Evolutionary conservation across 139 green algal species (phyloP), one percentile per base, ranked within the genome.

Genomic region (Auxenochlorella pyrenoidosa): DNA sequence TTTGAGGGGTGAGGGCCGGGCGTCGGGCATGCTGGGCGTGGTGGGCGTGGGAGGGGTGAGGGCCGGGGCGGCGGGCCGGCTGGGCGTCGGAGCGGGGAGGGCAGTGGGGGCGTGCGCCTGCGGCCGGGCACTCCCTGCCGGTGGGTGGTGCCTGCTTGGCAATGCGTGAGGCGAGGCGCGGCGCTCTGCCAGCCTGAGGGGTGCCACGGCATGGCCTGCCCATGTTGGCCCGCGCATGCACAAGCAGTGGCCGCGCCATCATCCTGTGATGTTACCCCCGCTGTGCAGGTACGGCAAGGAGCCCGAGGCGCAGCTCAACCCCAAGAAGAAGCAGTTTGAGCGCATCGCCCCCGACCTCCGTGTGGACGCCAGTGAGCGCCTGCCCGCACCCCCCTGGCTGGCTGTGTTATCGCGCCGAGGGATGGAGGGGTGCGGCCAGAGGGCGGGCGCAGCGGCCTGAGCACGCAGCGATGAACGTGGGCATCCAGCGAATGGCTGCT

Each of bases 251-350:
- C 47, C 47, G 47, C 8, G 8, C 47, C 47, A 18, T 54, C 47
- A 41, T 12, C 38, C 34, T 21, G 38, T 76, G 18, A 18, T 44
- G 30, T 34, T 76, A 34, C 28, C 70, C 30, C 15, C 40, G 51
- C 26, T 0, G n/a, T 34, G 81, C 91, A 95, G 93, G 30, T 95
- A 90, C 79, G 73, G 34, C 36, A 79, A 70, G 30, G 81, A 90
- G 38, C 93, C 95, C 36, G 85, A 95, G 34, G 91, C 91, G 16
- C 91, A 95, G 90, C 89, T 98, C 63, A 95, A 97, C 87, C 96
- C 95, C 32, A 98, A 98, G 90, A 97, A 97, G 92, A 98, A 98
- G 91, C 88, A 97, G 26, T 95, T 97, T 38, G 97, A 98, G 88
- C 88, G 90, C 40, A 89, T 98, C 3, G 91, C 94, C 43, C 93